These are phyloP conservation scores for Calonectria pseudoturangicola DNA, from an alignment of 2,329 filamentous ascomycete genomes.

Conservation along the genomic window DNA sequence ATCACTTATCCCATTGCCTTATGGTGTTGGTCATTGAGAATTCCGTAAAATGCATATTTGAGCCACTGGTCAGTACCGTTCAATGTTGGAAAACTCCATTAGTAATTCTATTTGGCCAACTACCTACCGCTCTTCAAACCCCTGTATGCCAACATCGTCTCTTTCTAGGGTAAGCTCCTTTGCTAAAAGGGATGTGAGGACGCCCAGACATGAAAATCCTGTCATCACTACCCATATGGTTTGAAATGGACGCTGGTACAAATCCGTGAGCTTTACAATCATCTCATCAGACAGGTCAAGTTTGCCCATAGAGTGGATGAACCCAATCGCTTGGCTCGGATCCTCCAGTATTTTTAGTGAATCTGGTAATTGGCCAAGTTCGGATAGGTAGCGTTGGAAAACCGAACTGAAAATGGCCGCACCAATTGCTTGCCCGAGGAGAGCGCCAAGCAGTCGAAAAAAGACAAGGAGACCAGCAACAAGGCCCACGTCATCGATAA, in stretches of 20 bases:
- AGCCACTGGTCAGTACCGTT: not conserved
- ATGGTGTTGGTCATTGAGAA: no score
- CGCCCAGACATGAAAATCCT: constrained; percentile 20
- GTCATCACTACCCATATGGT: constrained; percentile 32
- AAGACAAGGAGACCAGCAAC: constrained; percentile 58
- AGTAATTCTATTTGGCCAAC: not conserved
- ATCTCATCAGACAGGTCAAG: constrained; percentile 13
- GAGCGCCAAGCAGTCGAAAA: constrained; percentile 60
- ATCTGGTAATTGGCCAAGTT: constrained; percentile 35
- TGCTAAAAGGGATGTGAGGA: constrained; percentile 6
- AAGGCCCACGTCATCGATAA: constrained; percentile 59
- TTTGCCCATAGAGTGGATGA: constrained; percentile 36
- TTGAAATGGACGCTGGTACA: constrained; percentile 21
- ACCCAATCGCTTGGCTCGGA: constrained; percentile 44
- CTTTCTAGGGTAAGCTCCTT: constrained; percentile 21
- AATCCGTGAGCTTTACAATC: constrained; percentile 18
- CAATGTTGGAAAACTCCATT: not conserved
- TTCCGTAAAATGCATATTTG: no score
- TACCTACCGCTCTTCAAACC: not conserved
- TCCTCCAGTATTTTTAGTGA: constrained; percentile 38
- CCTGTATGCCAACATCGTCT: constrained; percentile 22
- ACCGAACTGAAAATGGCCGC: constrained; percentile 60
- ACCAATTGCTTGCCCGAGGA: constrained; percentile 60
- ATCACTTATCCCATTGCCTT: no score
- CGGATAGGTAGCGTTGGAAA: constrained; percentile 49